Evolutionary conservation across 2,329 filamentous ascomycete genomes (phyloP).

Genomic region (Chrysosporium keratinophilum): DNA sequence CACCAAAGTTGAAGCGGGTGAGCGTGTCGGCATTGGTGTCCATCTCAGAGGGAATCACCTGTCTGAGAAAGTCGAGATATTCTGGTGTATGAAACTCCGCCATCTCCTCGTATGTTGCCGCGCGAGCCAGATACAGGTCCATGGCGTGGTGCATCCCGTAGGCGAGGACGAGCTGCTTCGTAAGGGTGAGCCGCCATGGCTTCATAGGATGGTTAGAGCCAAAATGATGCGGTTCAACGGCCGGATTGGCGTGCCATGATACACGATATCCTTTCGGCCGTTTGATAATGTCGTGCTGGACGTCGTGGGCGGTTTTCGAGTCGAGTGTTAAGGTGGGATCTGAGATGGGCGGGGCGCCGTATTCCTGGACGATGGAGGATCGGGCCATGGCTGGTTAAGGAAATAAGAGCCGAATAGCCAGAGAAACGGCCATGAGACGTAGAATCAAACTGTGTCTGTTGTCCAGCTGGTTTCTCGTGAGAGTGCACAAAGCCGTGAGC

Average conservation of each 20-base stretch:
- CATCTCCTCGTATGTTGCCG: constrained; percentile 79
- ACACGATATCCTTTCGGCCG: constrained; percentile 79
- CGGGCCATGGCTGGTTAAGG: constrained; percentile 28
- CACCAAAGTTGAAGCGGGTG: constrained; percentile 74
- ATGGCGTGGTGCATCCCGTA: constrained; percentile 96
- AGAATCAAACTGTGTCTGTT: background rate
- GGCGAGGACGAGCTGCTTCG: constrained; percentile 85
- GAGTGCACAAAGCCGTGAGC: background rate
- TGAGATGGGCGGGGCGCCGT: constrained; percentile 32
- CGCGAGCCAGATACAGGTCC: constrained; percentile 80
- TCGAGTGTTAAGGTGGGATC: constrained; percentile 40
- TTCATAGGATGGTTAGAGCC: constrained; percentile 98
- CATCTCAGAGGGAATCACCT: constrained; percentile 59
- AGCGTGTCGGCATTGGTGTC: constrained; percentile 49
- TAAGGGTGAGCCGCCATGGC: constrained; percentile 89
- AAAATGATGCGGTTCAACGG: constrained; percentile 94
- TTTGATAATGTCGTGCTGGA: constrained; percentile 57
- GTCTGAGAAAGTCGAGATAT: constrained; percentile 80
- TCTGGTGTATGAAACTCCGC: constrained; percentile 76
- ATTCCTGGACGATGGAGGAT: constrained; percentile 41
- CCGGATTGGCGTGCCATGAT: constrained; percentile 89
- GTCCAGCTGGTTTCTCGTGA: background rate
- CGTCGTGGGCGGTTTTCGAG: constrained; percentile 44
- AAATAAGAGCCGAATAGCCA: background rate
- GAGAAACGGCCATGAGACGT: constrained; percentile 3